Percentiles rank a stretch among this genome's conserved stretches.
Conservation (phyloP, 1,284 basidiomycete genomes). For the Microbotryum lychnidis-dioicae region DNA sequence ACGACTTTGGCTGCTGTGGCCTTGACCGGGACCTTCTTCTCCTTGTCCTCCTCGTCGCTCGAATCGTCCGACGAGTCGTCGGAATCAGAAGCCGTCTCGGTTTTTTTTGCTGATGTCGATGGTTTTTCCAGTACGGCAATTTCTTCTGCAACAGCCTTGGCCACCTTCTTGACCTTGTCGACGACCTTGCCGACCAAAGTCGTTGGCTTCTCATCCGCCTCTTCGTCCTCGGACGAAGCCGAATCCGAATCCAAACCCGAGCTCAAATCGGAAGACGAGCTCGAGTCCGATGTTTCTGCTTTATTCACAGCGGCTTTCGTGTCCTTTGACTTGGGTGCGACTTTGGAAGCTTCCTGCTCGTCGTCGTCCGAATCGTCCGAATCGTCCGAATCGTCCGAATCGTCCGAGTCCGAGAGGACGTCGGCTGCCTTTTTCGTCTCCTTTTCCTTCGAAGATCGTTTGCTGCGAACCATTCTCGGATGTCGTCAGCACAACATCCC, state of each 20-base stretch:
- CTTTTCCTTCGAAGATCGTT: constrained; percentile 1
- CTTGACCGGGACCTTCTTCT: no score
- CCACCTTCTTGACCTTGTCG: constrained; percentile 12
- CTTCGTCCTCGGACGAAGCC: constrained; percentile 1
- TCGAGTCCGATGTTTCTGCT: constrained; percentile 31
- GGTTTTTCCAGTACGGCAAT: constrained; percentile 10
- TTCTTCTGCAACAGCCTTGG: constrained; percentile 12
- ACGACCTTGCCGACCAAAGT: constrained; percentile 10
- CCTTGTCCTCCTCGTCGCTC: neutral
- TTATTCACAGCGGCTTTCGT: constrained; percentile 38
- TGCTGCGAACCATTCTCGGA: no score
- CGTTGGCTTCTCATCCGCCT: constrained; percentile 11
- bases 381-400: neutral
- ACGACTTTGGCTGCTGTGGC: no score
- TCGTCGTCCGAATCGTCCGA: no score
- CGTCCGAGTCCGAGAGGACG: constrained; percentile 5
- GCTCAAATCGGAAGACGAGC: constrained; percentile 4
- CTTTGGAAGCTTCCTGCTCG: constrained; percentile 12
- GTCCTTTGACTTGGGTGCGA: neutral
- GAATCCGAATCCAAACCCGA: constrained; percentile 10
- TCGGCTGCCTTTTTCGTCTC: constrained; percentile 38
- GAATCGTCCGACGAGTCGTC: neutral
- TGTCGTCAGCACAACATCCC: no score
- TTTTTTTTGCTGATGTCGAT: constrained; percentile 3
- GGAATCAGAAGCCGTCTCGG: constrained; percentile 6